Evolutionary conservation across 75 land plant species (phyloP).

Genomic region (Picea glauca): DNA sequence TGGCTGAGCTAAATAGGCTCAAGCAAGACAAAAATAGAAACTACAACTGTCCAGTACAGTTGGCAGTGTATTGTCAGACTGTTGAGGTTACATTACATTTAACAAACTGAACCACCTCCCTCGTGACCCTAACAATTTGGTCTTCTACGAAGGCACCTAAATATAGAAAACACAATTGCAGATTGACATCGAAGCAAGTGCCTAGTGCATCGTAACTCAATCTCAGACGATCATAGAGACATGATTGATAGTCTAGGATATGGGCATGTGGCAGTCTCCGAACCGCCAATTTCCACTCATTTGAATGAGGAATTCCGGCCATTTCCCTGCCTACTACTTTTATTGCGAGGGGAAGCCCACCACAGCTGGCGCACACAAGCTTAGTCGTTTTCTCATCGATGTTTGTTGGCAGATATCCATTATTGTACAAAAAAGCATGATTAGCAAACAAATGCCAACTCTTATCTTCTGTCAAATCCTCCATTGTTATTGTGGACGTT

Average conservation of each 20-base stretch:
- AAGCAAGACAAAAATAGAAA: no score
- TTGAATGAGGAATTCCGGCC: background rate
- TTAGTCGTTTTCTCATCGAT: background rate
- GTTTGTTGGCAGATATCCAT: background rate
- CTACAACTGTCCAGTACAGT: no score
- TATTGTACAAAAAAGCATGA: background rate
- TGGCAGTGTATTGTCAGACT: no score
- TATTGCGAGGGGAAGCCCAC: background rate
- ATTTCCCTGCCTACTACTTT: background rate
- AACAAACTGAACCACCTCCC: background rate
- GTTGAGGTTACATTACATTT: no score
- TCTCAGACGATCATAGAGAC: background rate
- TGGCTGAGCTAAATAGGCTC: no score
- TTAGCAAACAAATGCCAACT: background rate
- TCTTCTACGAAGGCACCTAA: background rate
- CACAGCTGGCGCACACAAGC: background rate
- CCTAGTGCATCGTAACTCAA: background rate
- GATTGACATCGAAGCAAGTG: background rate
- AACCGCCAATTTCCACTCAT: background rate
- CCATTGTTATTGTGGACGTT: background rate
- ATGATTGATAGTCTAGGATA: no score
- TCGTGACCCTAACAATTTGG: background rate
- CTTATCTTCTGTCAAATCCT: background rate
- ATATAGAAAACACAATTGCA: constrained; percentile 4
- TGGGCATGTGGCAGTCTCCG: background rate